Evolutionary conservation across 106 monocot genomes (phyloP).

Genomic region (Xerophyta viscosa): DNA sequence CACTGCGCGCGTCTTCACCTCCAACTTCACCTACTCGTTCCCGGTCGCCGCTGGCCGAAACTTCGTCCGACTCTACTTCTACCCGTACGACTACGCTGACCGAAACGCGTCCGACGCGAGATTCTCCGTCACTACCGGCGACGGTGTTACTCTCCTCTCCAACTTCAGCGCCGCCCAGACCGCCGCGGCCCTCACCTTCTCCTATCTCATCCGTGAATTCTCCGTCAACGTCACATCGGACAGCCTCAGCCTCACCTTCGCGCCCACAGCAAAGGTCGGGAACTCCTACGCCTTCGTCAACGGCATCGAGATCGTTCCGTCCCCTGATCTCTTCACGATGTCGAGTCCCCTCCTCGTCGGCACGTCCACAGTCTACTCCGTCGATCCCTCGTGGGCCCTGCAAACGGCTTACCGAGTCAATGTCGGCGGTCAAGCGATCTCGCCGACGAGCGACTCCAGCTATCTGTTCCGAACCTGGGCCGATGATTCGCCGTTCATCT

Average conservation of each 20-base stretch:
- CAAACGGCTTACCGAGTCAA: slow-evolving; percentile 66
- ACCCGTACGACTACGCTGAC: slow-evolving; percentile 35
- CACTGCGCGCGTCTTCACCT: slow-evolving; percentile 51
- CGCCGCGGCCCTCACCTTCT: slow-evolving; percentile 30
- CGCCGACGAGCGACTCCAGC: slow-evolving; percentile 25
- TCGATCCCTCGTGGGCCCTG: slow-evolving; percentile 24
- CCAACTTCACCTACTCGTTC: slow-evolving; percentile 67
- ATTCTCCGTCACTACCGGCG: slow-evolving; percentile 52
- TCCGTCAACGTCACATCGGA: slow-evolving; percentile 38
- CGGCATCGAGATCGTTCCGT: slow-evolving; percentile 69
- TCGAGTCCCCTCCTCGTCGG: slow-evolving; percentile 13
- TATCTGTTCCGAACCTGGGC: slow-evolving; percentile 55
- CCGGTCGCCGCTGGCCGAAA: slow-evolving; percentile 45
- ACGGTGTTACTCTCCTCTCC: slow-evolving; percentile 37
- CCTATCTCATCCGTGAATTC: slow-evolving; percentile 46
- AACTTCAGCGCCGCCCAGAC: slow-evolving; percentile 67
- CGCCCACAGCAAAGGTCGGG: slow-evolving; percentile 26
- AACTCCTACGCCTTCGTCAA: slow-evolving; percentile 67
- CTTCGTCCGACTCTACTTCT: slow-evolving; percentile 72
- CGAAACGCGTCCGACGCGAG: slow-evolving; percentile 23
- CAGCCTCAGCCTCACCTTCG: slow-evolving; percentile 54
- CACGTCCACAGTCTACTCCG: slow-evolving; percentile 2
- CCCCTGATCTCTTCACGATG: slow-evolving; percentile 37
- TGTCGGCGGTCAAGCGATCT: slow-evolving; percentile 59
- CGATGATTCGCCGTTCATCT: slow-evolving; percentile 45